These are phyloP conservation scores for Myriosclerotinia scirpicola DNA, from an alignment of 2,329 filamentous ascomycete genomes.

Conservation along the genomic window DNA sequence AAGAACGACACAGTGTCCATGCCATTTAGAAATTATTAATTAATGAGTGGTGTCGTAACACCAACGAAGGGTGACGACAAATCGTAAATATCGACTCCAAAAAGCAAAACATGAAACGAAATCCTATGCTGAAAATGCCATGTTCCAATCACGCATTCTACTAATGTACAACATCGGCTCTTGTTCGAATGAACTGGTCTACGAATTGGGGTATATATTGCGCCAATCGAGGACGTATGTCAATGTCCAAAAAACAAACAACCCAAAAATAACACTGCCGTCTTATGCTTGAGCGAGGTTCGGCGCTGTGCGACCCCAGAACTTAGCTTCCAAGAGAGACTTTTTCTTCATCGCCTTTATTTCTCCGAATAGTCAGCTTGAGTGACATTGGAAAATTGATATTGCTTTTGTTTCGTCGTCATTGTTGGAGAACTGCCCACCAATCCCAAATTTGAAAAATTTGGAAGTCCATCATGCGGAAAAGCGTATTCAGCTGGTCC, in stretches of 20 bases:
- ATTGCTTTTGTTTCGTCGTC: slow-evolving; percentile 38
- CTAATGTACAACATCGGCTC: slow-evolving; percentile 10
- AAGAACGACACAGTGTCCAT: slow-evolving; percentile 5
- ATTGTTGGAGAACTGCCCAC: slow-evolving; percentile 29
- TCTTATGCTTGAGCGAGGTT: background rate
- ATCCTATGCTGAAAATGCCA: background rate
- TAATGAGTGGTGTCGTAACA: slow-evolving; percentile 5
- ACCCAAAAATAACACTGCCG: background rate
- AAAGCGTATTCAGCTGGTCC: slow-evolving; percentile 36
- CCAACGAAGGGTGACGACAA: background rate
- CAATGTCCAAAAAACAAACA: background rate
- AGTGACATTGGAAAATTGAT: slow-evolving; percentile 41
- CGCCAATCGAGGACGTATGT: background rate
- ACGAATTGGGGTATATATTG: slow-evolving; percentile 6
- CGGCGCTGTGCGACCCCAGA: background rate
- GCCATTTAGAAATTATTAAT: slow-evolving; percentile 14
- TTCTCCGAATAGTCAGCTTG: slow-evolving; percentile 40
- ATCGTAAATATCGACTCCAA: background rate
- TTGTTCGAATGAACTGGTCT: background rate
- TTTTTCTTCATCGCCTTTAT: slow-evolving; percentile 23
- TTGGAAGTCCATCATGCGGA: slow-evolving; percentile 27
- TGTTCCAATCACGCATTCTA: background rate
- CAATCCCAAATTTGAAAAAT: slow-evolving; percentile 26
- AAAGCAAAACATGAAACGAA: background rate
- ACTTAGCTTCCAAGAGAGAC: background rate